Base-by-base conservation (phyloP, 179 eudicot species). In the Spergularia azorica region DNA sequence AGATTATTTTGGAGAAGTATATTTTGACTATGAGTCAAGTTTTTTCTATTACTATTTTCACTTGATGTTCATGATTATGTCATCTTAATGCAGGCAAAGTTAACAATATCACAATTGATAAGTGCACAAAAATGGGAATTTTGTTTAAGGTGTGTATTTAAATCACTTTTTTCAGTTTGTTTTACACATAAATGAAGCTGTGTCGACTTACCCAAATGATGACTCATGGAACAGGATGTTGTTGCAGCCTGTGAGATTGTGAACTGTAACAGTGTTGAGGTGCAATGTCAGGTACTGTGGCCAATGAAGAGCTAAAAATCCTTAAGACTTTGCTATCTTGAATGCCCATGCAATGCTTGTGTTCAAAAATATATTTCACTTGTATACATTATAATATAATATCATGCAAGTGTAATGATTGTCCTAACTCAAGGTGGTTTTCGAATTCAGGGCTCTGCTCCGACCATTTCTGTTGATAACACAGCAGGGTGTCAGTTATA, bases 181-280 rank as follows among this genome's bases (percentile, higher is more conserved):
- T 72, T 32, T 59, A 43, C 67, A 14, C 41, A 41, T 32, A 63
- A 26, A 63, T 26, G 21, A 70, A 63, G 71, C 56, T 26, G 56
- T 26, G 52, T 15, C 64, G 54, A 67, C 72, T 73, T 74, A 68
- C 62, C 56, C 56, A 18, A 41, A 15, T 72, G 73, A 65, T 69
- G 76, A 50, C 72, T 67, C 75, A 6, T 82, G 36, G 48, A 71
- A 69, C 86, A 96, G 98, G 98, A 87, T 84, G 99, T 96, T 80
- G 99, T 96, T 83, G 97, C 99, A 77, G 99, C 98, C 73, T 96
- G 92, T 83, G 98, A 96, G 87, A 79, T 94, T 75, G 99, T 96
- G 67, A 96, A 96, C 82, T 93, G 96, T 88, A 91, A 78, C 75
- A 84, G 97, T 69, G 88, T 93, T 77, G 97, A 96, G 87, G 94